These are phyloP conservation scores for Chondrus crispus DNA, from an alignment of 23 red algal species.

Conservation along the genomic window DNA sequence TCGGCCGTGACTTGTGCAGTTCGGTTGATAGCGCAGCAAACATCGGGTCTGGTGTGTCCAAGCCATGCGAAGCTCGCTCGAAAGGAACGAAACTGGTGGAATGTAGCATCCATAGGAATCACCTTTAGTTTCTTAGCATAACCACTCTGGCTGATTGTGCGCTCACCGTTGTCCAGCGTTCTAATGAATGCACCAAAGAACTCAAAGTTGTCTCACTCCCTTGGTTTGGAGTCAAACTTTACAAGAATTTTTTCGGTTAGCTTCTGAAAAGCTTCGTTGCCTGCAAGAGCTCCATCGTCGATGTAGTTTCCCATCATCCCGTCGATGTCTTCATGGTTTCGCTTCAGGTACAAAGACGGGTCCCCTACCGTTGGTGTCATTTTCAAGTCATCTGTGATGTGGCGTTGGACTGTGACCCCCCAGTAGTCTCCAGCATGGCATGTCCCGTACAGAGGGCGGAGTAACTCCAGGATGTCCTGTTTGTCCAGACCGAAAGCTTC, in stretches of 20 bases:
- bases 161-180: not conserved
- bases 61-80: not conserved
- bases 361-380: not conserved
- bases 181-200: not conserved
- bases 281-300: not conserved
- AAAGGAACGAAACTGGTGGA: not conserved
- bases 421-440: not conserved
- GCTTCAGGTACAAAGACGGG: not conserved
- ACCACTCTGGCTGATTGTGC: not conserved
- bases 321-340: not conserved
- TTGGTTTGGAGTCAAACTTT: not conserved
- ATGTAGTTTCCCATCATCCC: not conserved
- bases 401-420: not conserved
- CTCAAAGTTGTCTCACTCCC: not conserved
- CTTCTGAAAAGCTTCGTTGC: not conserved
- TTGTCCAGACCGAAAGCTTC: not conserved
- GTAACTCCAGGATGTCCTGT: not conserved
- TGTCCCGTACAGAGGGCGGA: not conserved
- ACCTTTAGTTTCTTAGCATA: not conserved
- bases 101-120: not conserved
- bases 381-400: not conserved
- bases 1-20: not conserved
- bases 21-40: not conserved
- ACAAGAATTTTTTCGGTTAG: not conserved
- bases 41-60: not conserved